Percentiles rank a stretch among this genome's conserved stretches.
Evolutionary conservation across 495 filamentous ascomycete species (phyloP).

Genomic region (Aspergillus sclerotioniger): DNA sequence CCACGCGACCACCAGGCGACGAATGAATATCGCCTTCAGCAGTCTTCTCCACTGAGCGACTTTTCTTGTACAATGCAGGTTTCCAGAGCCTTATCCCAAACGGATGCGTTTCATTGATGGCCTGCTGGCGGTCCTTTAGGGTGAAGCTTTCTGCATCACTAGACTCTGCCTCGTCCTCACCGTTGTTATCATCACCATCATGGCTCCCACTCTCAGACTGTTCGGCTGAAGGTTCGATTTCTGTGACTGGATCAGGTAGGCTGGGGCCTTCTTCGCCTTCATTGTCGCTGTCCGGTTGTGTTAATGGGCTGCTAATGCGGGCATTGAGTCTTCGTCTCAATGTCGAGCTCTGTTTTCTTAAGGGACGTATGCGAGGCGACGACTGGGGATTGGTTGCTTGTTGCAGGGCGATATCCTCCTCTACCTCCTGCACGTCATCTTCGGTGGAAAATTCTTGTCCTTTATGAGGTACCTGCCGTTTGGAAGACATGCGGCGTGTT

Average conservation of each 20-base stretch:
- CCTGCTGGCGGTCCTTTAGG: slow-evolving; percentile 88
- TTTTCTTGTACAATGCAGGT: slow-evolving; percentile 96
- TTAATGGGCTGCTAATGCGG: slow-evolving; percentile 56
- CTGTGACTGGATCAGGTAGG: slow-evolving; percentile 32
- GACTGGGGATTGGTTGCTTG: slow-evolving; percentile 31
- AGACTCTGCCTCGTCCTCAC: slow-evolving; percentile 58
- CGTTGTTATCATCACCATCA: slow-evolving; percentile 56
- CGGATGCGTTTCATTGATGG: slow-evolving; percentile 98
- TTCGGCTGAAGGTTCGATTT: slow-evolving; percentile 9
- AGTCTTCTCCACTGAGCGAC: slow-evolving; percentile 89
- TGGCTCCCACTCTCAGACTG: slow-evolving; percentile 22
- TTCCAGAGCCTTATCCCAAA: slow-evolving; percentile 99
- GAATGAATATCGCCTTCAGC: slow-evolving; percentile 98
- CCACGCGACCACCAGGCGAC: slow-evolving; percentile 84
- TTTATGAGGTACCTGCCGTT: slow-evolving; percentile 67
- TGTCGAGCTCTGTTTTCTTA: slow-evolving; percentile 57
- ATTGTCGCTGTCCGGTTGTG: slow-evolving; percentile 56
- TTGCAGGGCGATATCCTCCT: slow-evolving; percentile 48
- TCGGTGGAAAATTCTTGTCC: slow-evolving; percentile 92
- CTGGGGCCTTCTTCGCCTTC: slow-evolving; percentile 45
- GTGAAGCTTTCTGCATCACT: slow-evolving; percentile 80
- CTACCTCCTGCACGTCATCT: slow-evolving; percentile 82
- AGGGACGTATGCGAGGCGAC: slow-evolving; percentile 41
- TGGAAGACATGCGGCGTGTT: slow-evolving; percentile 70
- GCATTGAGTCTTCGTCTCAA: slow-evolving; percentile 64